phyloP scores from a whole-genome alignment of 139 green algal genomes.

The Chlamydomonas incerta region DNA sequence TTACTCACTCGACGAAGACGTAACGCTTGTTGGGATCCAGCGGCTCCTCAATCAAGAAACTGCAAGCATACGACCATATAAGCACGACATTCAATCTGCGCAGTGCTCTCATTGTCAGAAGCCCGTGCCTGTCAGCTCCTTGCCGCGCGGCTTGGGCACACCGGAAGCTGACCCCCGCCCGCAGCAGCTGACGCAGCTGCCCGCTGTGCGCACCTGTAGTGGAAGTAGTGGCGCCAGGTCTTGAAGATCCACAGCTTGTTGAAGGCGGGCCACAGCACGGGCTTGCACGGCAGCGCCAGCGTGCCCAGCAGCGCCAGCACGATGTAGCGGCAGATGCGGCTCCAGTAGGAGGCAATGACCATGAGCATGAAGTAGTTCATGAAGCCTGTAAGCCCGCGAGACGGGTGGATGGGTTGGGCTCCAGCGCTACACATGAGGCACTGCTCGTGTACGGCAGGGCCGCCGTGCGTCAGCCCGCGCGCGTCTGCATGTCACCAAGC shows the following conservation, averaged over 20 bases:
- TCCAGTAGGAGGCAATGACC: slow-evolving; percentile 25
- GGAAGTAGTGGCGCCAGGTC: slow-evolving; percentile 61
- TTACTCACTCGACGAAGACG: slow-evolving; percentile 45
- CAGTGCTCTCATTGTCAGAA: too few species aligned
- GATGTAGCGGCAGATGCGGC: slow-evolving; percentile 10
- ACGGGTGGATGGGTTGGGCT: too few species aligned
- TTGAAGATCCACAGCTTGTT: slow-evolving; percentile 52
- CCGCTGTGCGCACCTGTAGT: slow-evolving; percentile 16
- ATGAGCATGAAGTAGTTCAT: slow-evolving; percentile 40
- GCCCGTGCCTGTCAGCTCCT: too few species aligned
- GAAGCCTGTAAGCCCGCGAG: slow-evolving; percentile 13
- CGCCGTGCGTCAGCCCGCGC: too few species aligned
- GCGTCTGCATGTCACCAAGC: too few species aligned
- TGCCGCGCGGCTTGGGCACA: too few species aligned
- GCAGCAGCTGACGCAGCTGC: too few species aligned
- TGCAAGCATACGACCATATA: not conserved
- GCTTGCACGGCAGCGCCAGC: slow-evolving; percentile 34
- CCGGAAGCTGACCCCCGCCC: too few species aligned
- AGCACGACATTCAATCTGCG: too few species aligned
- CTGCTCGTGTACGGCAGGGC: too few species aligned
- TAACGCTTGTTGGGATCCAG: slow-evolving; percentile 59
- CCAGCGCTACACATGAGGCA: too few species aligned
- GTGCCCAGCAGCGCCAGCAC: slow-evolving; percentile 39
- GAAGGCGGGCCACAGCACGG: slow-evolving; percentile 48
- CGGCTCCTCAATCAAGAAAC: slow-evolving; percentile 46